Evolutionary conservation across 768 basidiomycete genomes (phyloP), one percentile per base, ranked within the genome.

Genomic region (Boletus barrowsii): DNA sequence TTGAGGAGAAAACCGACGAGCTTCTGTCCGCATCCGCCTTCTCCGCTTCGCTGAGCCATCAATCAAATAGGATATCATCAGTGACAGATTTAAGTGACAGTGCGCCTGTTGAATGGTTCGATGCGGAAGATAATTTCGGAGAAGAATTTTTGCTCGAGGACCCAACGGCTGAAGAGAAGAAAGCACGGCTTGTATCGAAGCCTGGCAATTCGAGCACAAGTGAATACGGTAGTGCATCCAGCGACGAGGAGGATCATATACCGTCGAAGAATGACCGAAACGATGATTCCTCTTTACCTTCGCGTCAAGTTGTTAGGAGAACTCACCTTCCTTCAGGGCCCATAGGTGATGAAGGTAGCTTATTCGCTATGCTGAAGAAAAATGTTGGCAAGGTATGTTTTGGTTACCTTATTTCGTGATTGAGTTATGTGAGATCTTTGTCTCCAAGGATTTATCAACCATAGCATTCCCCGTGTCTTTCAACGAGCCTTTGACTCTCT

Each of bases 391-490:
- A 92, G 77, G 91, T 90, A 48, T 18, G 68, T 52, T 32, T 13
- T 52, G 50, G 20, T 24, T 49, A 35, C 30, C 48, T 51, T 26
- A 35, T 13, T 22, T 53, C 6, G 22, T 42, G 40, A 43, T 44
- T 13, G 22, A 20, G 17, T 41, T 33, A 10, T 29, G 29, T 29
- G 5, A 44, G 32, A 54, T 57, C 11, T 47, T 33, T 46, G 10
- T 36, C 40, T 41, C 10, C 53, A 93, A 29, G 90, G 91, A 93
- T 68, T 74, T 93, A 10, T 86, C 90, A 14, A 86, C 87, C 33
- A 86, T 93, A 29, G 77, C 87, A 2, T 83, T 94, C 55, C 92
- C 92, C n/a, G 89, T 94, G 3, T 82, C 86, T 3, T 95, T 94
- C 73, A 95, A 95, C 60, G 92, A 95, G 62, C 92, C 92, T 30